Conservation (phyloP, 2,329 filamentous ascomycete genomes). For the Curvularia spicifera region DNA sequence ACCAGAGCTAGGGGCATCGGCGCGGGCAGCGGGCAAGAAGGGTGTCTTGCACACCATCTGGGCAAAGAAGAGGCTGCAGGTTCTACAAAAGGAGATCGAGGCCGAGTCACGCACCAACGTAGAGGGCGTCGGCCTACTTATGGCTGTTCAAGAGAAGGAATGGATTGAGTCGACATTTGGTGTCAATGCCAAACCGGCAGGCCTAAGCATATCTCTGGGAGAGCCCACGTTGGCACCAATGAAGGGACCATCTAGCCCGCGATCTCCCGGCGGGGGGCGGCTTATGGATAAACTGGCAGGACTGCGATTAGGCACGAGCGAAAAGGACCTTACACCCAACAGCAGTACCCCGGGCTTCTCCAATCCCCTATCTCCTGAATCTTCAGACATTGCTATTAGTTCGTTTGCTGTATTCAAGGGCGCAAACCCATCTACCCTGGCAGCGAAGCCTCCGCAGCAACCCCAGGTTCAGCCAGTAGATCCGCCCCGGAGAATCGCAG, state of each 20-base stretch:
- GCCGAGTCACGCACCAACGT: slow-evolving; percentile 74
- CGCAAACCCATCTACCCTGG: slow-evolving; percentile 48
- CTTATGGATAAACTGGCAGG: slow-evolving; percentile 81
- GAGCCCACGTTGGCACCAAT: slow-evolving; percentile 49
- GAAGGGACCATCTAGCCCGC: slow-evolving; percentile 66
- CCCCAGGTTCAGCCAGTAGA: slow-evolving; percentile 29
- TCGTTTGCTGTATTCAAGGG: slow-evolving; percentile 65
- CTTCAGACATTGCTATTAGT: slow-evolving; percentile 68
- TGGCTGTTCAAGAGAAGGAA: slow-evolving; percentile 80
- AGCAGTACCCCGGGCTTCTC: slow-evolving; percentile 36
- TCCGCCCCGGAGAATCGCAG: slow-evolving; percentile 44
- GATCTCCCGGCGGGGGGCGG: slow-evolving; percentile 68
- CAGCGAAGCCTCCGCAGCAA: slow-evolving; percentile 52
- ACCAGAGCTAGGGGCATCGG: slow-evolving; percentile 71
- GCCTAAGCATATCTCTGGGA: slow-evolving; percentile 48
- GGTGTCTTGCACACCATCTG: slow-evolving; percentile 89
- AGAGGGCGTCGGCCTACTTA: slow-evolving; percentile 83
- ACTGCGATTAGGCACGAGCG: slow-evolving; percentile 76
- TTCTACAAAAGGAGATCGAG: slow-evolving; percentile 78
- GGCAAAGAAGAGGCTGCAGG: slow-evolving; percentile 80
- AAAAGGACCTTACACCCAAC: slow-evolving; percentile 65
- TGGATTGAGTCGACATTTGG: slow-evolving; percentile 88
- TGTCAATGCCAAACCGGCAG: slow-evolving; percentile 55
- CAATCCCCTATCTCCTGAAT: slow-evolving; percentile 66
- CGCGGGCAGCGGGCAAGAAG: slow-evolving; percentile 71